phyloP scores from a whole-genome alignment of 1,284 basidiomycete genomes.

The Trametes hirsuta region DNA sequence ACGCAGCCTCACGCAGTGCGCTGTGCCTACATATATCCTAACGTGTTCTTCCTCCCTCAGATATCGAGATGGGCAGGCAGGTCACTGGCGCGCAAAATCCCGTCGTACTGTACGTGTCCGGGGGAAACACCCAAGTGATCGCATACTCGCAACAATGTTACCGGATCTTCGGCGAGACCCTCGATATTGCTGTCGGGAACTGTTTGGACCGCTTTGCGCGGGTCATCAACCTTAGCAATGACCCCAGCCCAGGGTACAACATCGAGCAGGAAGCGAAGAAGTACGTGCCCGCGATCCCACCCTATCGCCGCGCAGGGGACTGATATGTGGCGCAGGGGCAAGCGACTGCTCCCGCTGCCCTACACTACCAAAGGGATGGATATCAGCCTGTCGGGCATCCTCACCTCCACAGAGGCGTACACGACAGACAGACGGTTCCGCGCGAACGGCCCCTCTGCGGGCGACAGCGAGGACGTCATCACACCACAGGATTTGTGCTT shows the following conservation, averaged over 20 bases:
- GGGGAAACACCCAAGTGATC: conserved; percentile 99
- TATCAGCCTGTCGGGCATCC: conserved; percentile 90
- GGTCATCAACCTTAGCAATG: conserved; percentile 95
- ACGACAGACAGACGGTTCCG: conserved; percentile 80
- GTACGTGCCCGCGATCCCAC: conserved; percentile 41
- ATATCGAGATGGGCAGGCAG: conserved; percentile 98
- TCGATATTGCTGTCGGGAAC: conserved; percentile 99
- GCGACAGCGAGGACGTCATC: conserved; percentile 69
- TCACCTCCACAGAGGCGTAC: conserved; percentile 89
- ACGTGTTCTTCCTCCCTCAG: conserved; percentile 45
- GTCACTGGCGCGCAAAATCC: conserved; percentile 96
- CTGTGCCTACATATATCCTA: neutral
- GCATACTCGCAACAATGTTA: conserved; percentile 98
- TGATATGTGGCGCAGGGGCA: conserved; percentile 52
- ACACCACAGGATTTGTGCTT: conserved; percentile 96
- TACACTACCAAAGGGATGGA: conserved; percentile 99
- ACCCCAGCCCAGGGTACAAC: conserved; percentile 97
- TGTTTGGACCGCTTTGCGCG: conserved; percentile 97
- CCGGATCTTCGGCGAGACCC: conserved; percentile 97
- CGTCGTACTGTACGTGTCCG: conserved; percentile 97
- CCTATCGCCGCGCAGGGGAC: neutral
- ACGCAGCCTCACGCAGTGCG: conserved; percentile 40
- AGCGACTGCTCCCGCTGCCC: conserved; percentile 80
- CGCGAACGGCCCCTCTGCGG: conserved; percentile 39
- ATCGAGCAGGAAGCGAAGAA: conserved; percentile 96